Base-by-base conservation (phyloP, 768 basidiomycete genomes). In the Boletus pseudopeckii region DNA sequence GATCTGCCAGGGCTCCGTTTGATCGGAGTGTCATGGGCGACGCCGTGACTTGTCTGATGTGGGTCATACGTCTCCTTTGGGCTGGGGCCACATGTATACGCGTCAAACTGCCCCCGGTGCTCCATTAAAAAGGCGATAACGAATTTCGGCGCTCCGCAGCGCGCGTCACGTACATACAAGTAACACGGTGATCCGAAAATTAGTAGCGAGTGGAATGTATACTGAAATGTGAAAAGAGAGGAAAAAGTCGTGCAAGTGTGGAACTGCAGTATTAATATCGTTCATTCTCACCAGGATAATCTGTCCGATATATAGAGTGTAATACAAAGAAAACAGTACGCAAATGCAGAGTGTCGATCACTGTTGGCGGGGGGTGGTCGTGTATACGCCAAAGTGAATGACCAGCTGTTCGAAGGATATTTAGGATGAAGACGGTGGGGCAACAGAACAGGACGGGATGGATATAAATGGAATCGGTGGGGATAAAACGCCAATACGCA, bases 201-300 rank as follows among this genome's bases (percentile, higher is more conserved):
- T 28, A 28, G 30, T 18, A 22, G 40, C 34, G 32, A 24, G 40
- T 42, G 28, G 3, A 36, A 49, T 24, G 22, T 34, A 26, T 6
- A 13, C 3, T 43, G n/a, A 20, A 34, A 36, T 11, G 9, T 14
- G 15, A 13, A 42, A 45, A 30, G 7, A 10, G 40, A 17, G 20
- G 26, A 22, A 33, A 37, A 13, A 7, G 11, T 14, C 26, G 40
- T 30, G 56, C 36, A 7, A 18, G 22, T 34, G 17, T 56, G 42
- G 11, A 5, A 20, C 28, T 4, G 45, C 33, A n/a, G 13, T 46
- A 50, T 49, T 38, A 41, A 41, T 20, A 53, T 33, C 36, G 54
- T 59, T 61, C 50, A 32, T 62, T 48, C 45, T 30, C 10, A 17
- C 49, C 41, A 38, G 38, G 50, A 18, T 20, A 39, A 32, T 48